Percentiles rank a stretch among this genome's conserved stretches.
Evolutionary conservation across 768 basidiomycete genomes (phyloP).

Genomic region (Mrakia hoshinonis): DNA sequence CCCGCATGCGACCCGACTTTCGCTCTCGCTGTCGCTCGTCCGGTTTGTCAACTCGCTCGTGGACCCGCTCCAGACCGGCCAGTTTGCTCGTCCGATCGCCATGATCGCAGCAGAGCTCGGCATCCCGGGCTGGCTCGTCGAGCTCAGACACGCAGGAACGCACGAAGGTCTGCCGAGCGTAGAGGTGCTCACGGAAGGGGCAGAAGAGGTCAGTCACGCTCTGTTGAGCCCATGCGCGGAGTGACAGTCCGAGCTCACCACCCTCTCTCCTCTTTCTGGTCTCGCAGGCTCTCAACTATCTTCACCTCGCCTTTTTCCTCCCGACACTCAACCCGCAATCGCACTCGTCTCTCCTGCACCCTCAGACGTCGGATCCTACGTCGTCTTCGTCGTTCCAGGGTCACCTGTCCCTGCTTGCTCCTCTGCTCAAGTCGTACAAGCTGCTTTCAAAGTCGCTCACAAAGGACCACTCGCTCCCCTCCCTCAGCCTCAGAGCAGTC

Average conservation of each 20-base stretch:
- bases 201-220: slow-evolving; percentile 51
- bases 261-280: slow-evolving; percentile 25
- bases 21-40: slow-evolving; percentile 71
- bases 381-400: slow-evolving; percentile 38
- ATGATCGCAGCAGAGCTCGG: slow-evolving; percentile 78
- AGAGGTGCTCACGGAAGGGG: slow-evolving; percentile 65
- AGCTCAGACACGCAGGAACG: slow-evolving; percentile 86
- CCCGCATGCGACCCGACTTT: slow-evolving; percentile 48
- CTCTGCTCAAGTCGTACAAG: slow-evolving; percentile 69
- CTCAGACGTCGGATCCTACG: slow-evolving; percentile 33
- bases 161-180: slow-evolving; percentile 89
- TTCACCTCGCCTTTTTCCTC: slow-evolving; percentile 73
- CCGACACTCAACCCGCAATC: slow-evolving; percentile 50
- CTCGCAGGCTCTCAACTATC: slow-evolving; percentile 67
- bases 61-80: slow-evolving; percentile 81
- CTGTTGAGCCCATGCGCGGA: slow-evolving; percentile 25
- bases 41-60: slow-evolving; percentile 90
- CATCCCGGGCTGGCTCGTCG: slow-evolving; percentile 79
- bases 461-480: slow-evolving; percentile 57
- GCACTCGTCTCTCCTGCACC: slow-evolving; percentile 37
- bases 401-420: slow-evolving; percentile 52
- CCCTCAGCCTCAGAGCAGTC: slow-evolving; percentile 50
- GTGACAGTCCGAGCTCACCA: slow-evolving; percentile 25
- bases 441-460: slow-evolving; percentile 53
- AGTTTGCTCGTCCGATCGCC: slow-evolving; percentile 82